These are phyloP conservation scores for Gossypium lobatum DNA, from an alignment of 441 rosid species.

Conservation along the genomic window DNA sequence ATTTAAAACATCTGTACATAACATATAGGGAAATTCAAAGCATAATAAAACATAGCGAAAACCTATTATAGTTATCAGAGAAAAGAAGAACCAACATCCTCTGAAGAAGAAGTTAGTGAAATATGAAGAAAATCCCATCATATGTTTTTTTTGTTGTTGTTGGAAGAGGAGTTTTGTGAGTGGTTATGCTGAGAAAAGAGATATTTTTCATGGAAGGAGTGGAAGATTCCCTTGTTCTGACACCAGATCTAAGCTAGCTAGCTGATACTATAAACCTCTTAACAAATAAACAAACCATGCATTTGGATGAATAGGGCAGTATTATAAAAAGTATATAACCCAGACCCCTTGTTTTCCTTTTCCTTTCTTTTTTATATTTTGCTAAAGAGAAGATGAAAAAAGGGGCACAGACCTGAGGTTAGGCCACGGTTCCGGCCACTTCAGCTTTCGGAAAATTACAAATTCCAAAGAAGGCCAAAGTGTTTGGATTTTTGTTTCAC, in stretches of 20 bases:
- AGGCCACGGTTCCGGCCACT: conserved; percentile 34
- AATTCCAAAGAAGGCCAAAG: conserved; percentile 34
- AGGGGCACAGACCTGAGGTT: conserved; percentile 31
- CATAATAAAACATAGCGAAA: background rate
- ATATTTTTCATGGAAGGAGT: background rate
- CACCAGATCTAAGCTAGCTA: conserved; percentile 19
- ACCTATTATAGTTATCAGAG: background rate
- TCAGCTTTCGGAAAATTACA: conserved; percentile 58
- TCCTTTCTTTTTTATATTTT: background rate
- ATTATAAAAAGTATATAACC: conserved; percentile 9
- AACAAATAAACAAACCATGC: conserved; percentile 10
- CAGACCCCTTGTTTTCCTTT: background rate
- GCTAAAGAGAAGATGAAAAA: background rate
- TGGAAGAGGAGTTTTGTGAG: background rate
- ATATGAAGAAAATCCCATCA: background rate
- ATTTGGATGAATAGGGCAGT: background rate
- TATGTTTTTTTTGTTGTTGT: background rate
- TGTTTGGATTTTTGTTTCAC: conserved; percentile 9
- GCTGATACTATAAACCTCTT: background rate
- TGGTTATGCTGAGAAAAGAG: background rate
- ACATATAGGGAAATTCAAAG: background rate
- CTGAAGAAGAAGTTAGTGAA: background rate
- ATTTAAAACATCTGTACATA: background rate
- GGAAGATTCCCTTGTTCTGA: conserved; percentile 21
- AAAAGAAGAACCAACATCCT: background rate